Conservation (phyloP, 306 rosid genomes). For the Cucumis cinereus region DNA sequence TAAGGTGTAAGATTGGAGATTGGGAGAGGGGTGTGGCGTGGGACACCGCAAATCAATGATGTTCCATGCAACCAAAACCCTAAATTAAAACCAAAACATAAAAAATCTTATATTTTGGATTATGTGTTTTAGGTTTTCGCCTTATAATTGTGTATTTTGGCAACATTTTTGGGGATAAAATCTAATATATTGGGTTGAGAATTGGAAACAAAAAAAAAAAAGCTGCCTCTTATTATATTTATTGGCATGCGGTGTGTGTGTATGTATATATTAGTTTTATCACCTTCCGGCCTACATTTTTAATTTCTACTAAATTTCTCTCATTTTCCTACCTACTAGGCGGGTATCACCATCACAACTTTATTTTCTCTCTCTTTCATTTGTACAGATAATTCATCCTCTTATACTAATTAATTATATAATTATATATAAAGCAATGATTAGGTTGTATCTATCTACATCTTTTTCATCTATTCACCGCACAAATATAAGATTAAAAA, state of each 20-base stretch:
- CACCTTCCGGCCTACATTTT: background rate
- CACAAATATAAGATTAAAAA: too few species aligned
- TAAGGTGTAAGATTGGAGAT: background rate
- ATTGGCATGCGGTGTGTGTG: background rate
- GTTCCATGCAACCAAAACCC: conserved; percentile 3
- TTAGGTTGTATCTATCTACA: too few species aligned
- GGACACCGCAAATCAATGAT: background rate
- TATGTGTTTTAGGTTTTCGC: background rate
- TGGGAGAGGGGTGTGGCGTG: background rate
- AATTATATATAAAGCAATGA: too few species aligned
- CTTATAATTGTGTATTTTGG: background rate
- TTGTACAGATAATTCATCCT: too few species aligned
- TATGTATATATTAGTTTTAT: background rate
- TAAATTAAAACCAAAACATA: background rate
- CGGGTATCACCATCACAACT: too few species aligned
- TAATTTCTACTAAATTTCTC: background rate
- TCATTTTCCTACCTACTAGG: too few species aligned
- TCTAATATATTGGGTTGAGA: background rate
- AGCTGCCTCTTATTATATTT: background rate
- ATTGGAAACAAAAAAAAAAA: background rate
- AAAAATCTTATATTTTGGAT: background rate
- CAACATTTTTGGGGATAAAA: background rate
- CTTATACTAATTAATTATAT: too few species aligned
- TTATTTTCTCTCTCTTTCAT: too few species aligned
- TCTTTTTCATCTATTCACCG: too few species aligned